phyloP scores from a whole-genome alignment of 2,329 filamentous ascomycete genomes.

The Ceratocystis smalleyi region DNA sequence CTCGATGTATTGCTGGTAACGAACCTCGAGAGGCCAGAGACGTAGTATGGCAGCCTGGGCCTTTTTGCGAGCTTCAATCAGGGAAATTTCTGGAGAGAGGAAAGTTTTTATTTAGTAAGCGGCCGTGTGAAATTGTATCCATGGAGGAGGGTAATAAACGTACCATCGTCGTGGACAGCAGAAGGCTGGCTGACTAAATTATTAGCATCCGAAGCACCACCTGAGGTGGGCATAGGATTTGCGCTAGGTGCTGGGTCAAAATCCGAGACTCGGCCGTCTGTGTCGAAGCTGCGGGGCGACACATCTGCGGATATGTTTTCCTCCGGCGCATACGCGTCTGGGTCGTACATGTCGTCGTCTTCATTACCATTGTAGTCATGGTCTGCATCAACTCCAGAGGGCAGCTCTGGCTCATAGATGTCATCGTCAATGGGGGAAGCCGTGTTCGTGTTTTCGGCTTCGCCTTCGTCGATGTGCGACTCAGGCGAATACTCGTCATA shows the following conservation, averaged over 20 bases:
- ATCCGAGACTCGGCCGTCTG: slow-evolving; percentile 8
- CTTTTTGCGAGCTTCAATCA: slow-evolving; percentile 34
- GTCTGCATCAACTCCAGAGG: slow-evolving; percentile 1
- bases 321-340: slow-evolving; percentile 10
- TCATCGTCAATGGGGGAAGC: slow-evolving; percentile 37
- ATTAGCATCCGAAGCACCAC: neutral
- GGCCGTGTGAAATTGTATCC: neutral
- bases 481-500: slow-evolving; percentile 7
- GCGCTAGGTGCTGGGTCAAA: neutral
- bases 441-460: neutral
- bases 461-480: slow-evolving; percentile 3
- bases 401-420: slow-evolving; percentile 32
- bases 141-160: neutral
- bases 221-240: slow-evolving; percentile 3
- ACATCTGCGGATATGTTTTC: slow-evolving; percentile 4
- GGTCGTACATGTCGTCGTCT: slow-evolving; percentile 16
- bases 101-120: slow-evolving; percentile 2
- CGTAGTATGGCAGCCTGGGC: slow-evolving; percentile 53
- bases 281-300: slow-evolving; percentile 5
- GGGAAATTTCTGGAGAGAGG: neutral
- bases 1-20: slow-evolving; percentile 55
- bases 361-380: slow-evolving; percentile 12
- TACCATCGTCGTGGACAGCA: slow-evolving; percentile 3
- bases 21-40: slow-evolving; percentile 50
- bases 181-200: neutral